Conservation (phyloP, 768 basidiomycete genomes). For the Boletus tylopilopsis region DNA sequence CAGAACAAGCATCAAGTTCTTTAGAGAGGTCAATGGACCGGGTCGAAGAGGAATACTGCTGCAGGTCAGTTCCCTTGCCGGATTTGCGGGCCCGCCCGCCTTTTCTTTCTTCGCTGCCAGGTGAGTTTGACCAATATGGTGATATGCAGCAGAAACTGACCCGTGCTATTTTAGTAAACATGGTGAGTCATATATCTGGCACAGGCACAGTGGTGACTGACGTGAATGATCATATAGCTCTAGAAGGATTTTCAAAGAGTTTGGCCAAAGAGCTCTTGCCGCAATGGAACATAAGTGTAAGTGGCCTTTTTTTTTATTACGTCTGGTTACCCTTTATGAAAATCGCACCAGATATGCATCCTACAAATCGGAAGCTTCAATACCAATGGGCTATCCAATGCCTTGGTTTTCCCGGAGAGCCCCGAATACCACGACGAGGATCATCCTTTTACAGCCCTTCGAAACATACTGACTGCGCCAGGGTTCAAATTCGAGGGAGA, state of each 20-base stretch:
- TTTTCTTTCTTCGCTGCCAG: constrained; percentile 21
- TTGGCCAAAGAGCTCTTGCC: constrained; percentile 36
- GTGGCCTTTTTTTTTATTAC: background rate
- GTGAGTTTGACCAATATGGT: background rate
- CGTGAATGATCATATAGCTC: constrained; percentile 13
- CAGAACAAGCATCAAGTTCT: constrained; percentile 25
- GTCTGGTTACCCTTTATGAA: background rate
- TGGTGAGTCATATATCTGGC: constrained; percentile 2
- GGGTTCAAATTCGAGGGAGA: constrained; percentile 9
- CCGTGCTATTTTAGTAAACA: constrained; percentile 11
- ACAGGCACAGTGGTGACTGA: background rate
- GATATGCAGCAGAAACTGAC: constrained; percentile 14
- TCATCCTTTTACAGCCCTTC: background rate
- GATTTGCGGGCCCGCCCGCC: constrained; percentile 15
- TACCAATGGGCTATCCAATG: background rate
- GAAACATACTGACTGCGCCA: background rate
- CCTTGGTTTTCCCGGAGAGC: constrained; percentile 4
- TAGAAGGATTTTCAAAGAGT: constrained; percentile 34
- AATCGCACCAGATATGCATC: constrained; percentile 15
- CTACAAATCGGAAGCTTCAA: constrained; percentile 16
- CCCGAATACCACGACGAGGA: constrained; percentile 4
- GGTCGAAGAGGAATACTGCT: constrained; percentile 32
- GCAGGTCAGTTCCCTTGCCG: constrained; percentile 33
- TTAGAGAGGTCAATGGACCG: constrained; percentile 35
- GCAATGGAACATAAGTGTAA: constrained; percentile 38